These are phyloP conservation scores for Cutaneotrichosporon sp. DNA, from an alignment of 1,284 basidiomycete genomes.

Conservation along the genomic window DNA sequence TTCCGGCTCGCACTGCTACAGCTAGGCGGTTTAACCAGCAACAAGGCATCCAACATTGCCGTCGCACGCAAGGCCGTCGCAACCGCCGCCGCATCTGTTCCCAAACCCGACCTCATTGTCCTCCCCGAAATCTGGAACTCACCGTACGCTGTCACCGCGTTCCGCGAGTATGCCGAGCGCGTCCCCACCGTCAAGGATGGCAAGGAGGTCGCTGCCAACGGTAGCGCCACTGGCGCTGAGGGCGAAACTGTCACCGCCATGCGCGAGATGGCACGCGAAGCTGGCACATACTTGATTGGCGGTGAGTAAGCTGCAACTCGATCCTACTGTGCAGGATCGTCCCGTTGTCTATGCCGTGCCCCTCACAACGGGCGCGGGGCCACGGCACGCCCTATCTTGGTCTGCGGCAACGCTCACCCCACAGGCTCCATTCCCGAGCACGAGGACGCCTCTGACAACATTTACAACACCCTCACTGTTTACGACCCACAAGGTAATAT, in stretches of 20 bases:
- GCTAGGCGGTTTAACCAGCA: constrained; percentile 62
- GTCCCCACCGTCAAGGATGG: constrained; percentile 53
- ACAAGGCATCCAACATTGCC: constrained; percentile 68
- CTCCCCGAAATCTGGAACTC: constrained; percentile 98
- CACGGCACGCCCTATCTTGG: too few relatives aligned
- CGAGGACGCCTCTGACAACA: constrained; percentile 57
- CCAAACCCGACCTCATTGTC: constrained; percentile 71
- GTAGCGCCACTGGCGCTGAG: constrained; percentile 46
- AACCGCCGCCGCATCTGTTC: constrained; percentile 56
- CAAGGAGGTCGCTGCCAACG: constrained; percentile 2
- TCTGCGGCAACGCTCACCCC: background rate
- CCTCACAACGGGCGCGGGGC: background rate
- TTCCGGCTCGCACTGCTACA: constrained; percentile 85
- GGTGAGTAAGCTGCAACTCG: constrained; percentile 52
- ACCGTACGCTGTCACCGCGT: constrained; percentile 82
- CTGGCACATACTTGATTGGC: constrained; percentile 83
- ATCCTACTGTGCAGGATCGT: background rate
- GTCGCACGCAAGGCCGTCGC: constrained; percentile 74
- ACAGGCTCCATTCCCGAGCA: constrained; percentile 84
- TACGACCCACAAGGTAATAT: constrained; percentile 75
- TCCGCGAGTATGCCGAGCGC: constrained; percentile 76
- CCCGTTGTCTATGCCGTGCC: background rate
- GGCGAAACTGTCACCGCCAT: constrained; percentile 75
- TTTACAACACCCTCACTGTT: constrained; percentile 92
- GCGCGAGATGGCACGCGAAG: constrained; percentile 71